Conservation (phyloP, 1,284 basidiomycete genomes). For the Earliella scabrosa region DNA sequence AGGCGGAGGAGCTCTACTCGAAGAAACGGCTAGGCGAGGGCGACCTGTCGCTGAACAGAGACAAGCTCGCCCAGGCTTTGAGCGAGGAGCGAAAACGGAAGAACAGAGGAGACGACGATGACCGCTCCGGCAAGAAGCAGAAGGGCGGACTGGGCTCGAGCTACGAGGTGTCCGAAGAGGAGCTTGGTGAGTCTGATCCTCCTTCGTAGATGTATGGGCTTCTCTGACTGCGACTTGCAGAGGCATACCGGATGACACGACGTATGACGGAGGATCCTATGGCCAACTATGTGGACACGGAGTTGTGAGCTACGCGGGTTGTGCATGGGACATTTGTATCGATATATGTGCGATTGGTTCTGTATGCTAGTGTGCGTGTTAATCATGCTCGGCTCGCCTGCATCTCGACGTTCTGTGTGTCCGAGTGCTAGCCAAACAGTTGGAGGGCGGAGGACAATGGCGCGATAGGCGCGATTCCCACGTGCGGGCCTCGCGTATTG, state of each 20-base stretch:
- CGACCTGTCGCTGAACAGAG: conserved; percentile 73
- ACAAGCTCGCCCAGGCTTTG: conserved; percentile 69
- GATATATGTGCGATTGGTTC: conserved; percentile 8
- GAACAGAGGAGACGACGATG: conserved; percentile 57
- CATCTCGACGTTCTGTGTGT: background rate
- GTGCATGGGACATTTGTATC: conserved; percentile 10
- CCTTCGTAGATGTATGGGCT: background rate
- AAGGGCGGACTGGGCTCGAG: conserved; percentile 43
- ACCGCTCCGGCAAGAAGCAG: conserved; percentile 60
- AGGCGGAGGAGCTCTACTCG: conserved; percentile 63
- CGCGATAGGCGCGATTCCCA: conserved; percentile 11
- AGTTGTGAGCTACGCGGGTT: conserved; percentile 32
- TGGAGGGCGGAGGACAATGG: too few relatives aligned
- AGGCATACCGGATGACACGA: conserved; percentile 83
- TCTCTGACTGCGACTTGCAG: conserved; percentile 43
- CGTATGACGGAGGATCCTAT: conserved; percentile 83
- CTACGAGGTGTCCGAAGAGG: conserved; percentile 88
- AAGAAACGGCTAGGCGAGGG: conserved; percentile 79
- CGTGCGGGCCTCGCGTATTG: conserved; percentile 16
- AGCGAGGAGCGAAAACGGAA: conserved; percentile 85
- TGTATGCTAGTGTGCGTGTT: conserved; percentile 18
- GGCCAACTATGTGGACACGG: conserved; percentile 79
- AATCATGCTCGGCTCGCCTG: background rate
- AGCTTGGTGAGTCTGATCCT: conserved; percentile 71
- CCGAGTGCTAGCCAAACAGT: too few relatives aligned